Evolutionary conservation across 2,329 filamentous ascomycete genomes (phyloP).

Genomic region (Curvularia spicifera): DNA sequence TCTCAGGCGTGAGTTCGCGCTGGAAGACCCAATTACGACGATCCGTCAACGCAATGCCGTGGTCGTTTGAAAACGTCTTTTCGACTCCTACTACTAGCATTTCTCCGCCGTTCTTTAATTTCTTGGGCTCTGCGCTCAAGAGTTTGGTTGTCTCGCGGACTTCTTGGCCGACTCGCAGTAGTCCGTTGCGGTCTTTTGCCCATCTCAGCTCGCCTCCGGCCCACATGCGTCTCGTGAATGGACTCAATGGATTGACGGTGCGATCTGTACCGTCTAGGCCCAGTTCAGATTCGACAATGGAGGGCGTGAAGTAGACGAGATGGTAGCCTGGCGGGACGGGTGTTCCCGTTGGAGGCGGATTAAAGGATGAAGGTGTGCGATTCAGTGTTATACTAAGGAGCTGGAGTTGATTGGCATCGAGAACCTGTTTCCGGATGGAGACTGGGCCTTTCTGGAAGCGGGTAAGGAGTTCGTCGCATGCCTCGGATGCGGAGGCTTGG

Average conservation of each 20-base stretch:
- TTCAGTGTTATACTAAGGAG: slow-evolving; percentile 39
- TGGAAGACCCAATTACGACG: slow-evolving; percentile 47
- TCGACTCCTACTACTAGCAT: slow-evolving; percentile 67
- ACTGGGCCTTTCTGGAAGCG: slow-evolving; percentile 40
- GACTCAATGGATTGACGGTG: slow-evolving; percentile 73
- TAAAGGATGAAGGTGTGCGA: slow-evolving; percentile 31
- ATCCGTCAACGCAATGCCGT: slow-evolving; percentile 47
- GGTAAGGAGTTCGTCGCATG: slow-evolving; percentile 39
- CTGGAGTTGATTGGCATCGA: slow-evolving; percentile 46
- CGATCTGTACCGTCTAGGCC: slow-evolving; percentile 84
- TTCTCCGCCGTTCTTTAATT: slow-evolving; percentile 58
- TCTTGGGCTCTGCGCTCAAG: slow-evolving; percentile 56
- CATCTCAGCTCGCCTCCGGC: slow-evolving; percentile 80
- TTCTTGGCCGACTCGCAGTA: slow-evolving; percentile 40
- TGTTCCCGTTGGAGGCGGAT: slow-evolving; percentile 32
- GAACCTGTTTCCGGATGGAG: slow-evolving; percentile 38
- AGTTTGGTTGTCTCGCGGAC: slow-evolving; percentile 55
- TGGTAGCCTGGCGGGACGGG: slow-evolving; percentile 74
- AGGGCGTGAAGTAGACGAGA: slow-evolving; percentile 85
- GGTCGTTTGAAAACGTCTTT: slow-evolving; percentile 55
- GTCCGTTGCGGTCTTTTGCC: slow-evolving; percentile 25
- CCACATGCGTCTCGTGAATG: slow-evolving; percentile 84
- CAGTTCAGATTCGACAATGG: slow-evolving; percentile 67
- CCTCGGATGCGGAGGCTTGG: slow-evolving; percentile 37
- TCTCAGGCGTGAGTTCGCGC: slow-evolving; percentile 51